Conservation (phyloP, 2,329 filamentous ascomycete genomes). For the Drechslera avenae region DNA sequence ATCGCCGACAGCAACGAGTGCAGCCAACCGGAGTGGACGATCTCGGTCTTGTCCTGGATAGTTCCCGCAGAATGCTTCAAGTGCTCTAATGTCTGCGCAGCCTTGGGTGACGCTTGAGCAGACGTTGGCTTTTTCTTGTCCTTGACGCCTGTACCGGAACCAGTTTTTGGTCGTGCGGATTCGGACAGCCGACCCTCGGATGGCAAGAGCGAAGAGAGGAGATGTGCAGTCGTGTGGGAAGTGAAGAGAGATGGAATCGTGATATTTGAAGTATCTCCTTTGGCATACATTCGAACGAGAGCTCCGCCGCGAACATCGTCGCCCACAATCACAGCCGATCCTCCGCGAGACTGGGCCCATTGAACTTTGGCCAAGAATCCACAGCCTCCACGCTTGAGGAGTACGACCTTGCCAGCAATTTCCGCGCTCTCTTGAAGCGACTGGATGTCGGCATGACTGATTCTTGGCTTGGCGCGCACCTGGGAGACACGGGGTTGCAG, state of each 20-base stretch:
- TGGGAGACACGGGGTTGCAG: conserved; percentile 58
- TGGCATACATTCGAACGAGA: conserved; percentile 97
- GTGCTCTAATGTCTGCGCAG: neutral
- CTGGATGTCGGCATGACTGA: conserved; percentile 81
- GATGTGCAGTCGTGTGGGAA: conserved; percentile 89
- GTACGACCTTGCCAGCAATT: conserved; percentile 88
- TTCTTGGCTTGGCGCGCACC: conserved; percentile 29
- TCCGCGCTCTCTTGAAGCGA: conserved; percentile 89
- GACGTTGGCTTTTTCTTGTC: neutral
- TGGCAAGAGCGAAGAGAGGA: conserved; percentile 86
- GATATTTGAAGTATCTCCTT: conserved; percentile 92
- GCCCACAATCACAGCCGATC: conserved; percentile 87
- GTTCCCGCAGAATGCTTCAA: neutral
- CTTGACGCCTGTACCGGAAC: too few species aligned
- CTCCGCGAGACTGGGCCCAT: conserved; percentile 92
- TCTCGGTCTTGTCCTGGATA: conserved; percentile 28
- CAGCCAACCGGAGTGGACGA: conserved; percentile 54
- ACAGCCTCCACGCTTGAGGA: conserved; percentile 90
- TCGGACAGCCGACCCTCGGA: conserved; percentile 1
- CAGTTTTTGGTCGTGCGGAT: neutral
- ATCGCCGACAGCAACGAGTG: conserved; percentile 52
- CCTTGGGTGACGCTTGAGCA: neutral
- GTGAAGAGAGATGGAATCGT: conserved; percentile 95
- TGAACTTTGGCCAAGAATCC: conserved; percentile 97
- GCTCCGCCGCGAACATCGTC: conserved; percentile 89